A percentile compares a stretch with the other conserved stretches of the same genome.
phyloP scores from a whole-genome alignment of 768 basidiomycete species.

The Pseudohyphozyma bogoriensis region DNA sequence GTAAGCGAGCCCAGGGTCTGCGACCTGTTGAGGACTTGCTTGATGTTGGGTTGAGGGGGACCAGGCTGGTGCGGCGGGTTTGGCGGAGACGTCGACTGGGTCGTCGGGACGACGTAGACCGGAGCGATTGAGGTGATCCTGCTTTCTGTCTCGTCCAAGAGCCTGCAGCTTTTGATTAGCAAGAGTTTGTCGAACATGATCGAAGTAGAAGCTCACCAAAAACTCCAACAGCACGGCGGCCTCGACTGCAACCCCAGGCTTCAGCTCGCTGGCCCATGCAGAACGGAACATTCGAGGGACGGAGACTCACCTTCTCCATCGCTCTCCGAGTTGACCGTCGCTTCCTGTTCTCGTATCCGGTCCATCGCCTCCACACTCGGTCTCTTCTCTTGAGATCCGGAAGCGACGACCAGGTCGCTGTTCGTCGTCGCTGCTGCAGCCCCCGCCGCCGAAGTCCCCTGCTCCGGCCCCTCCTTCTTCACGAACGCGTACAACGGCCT shows the following conservation, averaged over 20 bases:
- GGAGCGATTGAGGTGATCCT: conserved; percentile 21
- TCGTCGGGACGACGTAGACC: conserved; percentile 10
- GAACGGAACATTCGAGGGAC: neutral
- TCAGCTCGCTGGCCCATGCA: neutral
- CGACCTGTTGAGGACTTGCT: no score
- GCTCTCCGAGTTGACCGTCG: conserved; percentile 2
- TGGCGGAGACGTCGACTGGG: neutral
- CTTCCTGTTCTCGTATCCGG: neutral
- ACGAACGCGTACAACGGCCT: neutral
- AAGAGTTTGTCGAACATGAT: neutral
- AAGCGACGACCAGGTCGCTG: neutral
- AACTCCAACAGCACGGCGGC: conserved; percentile 26
- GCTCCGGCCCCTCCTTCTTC: no score
- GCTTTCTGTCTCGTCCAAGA: conserved; percentile 26
- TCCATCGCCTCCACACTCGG: neutral
- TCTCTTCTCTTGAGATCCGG: neutral
- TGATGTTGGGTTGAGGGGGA: no score
- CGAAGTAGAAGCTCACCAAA: conserved; percentile 3
- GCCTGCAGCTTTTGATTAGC: neutral
- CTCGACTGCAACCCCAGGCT: conserved; percentile 10
- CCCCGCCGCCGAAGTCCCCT: neutral
- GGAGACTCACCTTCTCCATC: conserved; percentile 25
- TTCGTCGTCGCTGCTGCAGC: neutral
- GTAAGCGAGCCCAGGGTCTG: no score
- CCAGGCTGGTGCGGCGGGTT: neutral